These are phyloP conservation scores for Centrapalus pauciflorus DNA, from an alignment of 129 eudicot species.

Conservation along the genomic window DNA sequence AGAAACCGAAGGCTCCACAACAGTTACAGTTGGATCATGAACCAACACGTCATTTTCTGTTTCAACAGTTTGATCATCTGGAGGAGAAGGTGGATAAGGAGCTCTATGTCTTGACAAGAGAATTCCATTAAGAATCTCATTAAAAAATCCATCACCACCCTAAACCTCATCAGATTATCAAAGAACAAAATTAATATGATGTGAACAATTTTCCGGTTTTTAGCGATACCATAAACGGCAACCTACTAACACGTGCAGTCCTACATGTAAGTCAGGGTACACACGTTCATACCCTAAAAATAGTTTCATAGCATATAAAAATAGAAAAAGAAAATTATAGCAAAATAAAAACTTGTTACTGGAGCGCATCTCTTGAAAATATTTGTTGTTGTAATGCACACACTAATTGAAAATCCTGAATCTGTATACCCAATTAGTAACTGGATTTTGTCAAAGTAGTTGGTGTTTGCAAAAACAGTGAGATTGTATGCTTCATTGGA, in stretches of 20 bases:
- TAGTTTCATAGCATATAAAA: neutral
- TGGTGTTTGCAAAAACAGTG: too few species aligned
- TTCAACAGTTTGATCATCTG: constrained; percentile 42
- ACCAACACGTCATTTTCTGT: constrained; percentile 28
- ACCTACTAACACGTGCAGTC: neutral
- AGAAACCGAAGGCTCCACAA: constrained; percentile 33
- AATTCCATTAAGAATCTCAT: constrained; percentile 83
- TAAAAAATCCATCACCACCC: constrained; percentile 99
- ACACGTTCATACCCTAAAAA: too few species aligned
- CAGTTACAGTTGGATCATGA: constrained; percentile 32
- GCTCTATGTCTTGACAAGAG: constrained; percentile 86
- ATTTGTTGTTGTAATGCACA: too few species aligned
- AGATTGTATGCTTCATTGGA: too few species aligned
- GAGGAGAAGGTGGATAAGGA: constrained; percentile 74
- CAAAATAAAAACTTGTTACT: neutral
- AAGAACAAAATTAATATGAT: constrained; percentile 11
- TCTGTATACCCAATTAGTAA: too few species aligned
- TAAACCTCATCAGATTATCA: constrained; percentile 27
- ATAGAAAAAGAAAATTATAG: neutral
- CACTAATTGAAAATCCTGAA: too few species aligned
- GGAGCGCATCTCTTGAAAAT: too few species aligned
- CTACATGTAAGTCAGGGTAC: neutral
- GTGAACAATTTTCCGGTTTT: neutral
- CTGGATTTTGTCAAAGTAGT: too few species aligned
- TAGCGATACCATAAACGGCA: too few species aligned